Conservation (phyloP, 2,329 filamentous ascomycete species). For the Colletotrichum lini region DNA sequence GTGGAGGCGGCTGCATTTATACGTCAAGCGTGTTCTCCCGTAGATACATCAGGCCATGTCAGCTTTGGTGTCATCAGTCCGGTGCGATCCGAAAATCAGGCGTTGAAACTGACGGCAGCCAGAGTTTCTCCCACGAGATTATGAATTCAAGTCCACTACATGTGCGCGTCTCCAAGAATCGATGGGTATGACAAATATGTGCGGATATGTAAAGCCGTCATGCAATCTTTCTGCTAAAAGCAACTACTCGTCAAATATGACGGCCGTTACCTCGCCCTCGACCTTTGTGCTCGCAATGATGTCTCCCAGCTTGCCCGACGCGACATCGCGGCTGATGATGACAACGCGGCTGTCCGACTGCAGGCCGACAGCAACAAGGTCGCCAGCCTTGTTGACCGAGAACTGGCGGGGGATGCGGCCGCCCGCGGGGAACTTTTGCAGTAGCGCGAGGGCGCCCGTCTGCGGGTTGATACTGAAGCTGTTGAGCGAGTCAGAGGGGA, state of each 20-base stretch:
- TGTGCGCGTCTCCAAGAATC: background rate
- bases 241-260: slow-evolving; percentile 63
- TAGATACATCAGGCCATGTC: background rate
- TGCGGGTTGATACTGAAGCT: slow-evolving; percentile 69
- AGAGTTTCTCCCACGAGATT: background rate
- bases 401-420: slow-evolving; percentile 78
- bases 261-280: slow-evolving; percentile 61
- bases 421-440: slow-evolving; percentile 73
- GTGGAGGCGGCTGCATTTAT: background rate
- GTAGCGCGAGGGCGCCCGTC: slow-evolving; percentile 69
- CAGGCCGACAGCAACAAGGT: slow-evolving; percentile 75
- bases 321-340: slow-evolving; percentile 71
- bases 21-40: background rate
- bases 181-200: background rate
- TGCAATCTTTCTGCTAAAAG: background rate
- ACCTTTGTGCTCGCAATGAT: slow-evolving; percentile 60
- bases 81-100: background rate
- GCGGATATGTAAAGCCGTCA: background rate
- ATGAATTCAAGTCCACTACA: background rate
- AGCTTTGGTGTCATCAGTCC: background rate
- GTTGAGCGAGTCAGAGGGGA: slow-evolving; percentile 75
- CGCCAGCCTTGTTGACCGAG: slow-evolving; percentile 74
- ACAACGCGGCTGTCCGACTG: slow-evolving; percentile 73
- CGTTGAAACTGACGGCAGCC: background rate
- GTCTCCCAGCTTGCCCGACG: slow-evolving; percentile 69